Percentiles rank a stretch among this genome's conserved stretches.
These are phyloP conservation scores for Amphibolis antarctica DNA, from an alignment of 106 monocot species.

Conservation along the genomic window DNA sequence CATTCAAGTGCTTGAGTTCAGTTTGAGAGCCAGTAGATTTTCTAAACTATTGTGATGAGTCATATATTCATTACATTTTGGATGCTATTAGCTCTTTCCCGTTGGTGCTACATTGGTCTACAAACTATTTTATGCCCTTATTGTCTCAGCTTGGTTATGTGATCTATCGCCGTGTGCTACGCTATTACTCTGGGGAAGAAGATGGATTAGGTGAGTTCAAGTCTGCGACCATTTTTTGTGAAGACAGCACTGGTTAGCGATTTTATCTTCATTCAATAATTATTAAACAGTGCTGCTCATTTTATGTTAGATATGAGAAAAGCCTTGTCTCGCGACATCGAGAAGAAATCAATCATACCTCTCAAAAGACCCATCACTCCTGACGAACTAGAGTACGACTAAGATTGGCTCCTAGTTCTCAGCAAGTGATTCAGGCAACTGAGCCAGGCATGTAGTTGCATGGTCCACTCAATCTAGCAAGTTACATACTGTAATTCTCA, in stretches of 20 bases:
- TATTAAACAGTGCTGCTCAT: too few species aligned
- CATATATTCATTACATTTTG: neutral
- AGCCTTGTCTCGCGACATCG: conserved; percentile 73
- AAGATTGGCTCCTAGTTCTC: neutral
- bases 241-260: too few species aligned
- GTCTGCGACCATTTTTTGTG: neutral
- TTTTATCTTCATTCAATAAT: too few species aligned
- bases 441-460: too few species aligned
- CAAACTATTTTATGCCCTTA: neutral
- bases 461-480: too few species aligned
- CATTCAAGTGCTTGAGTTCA: too few species aligned
- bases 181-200: conserved; percentile 99
- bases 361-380: conserved; percentile 72
- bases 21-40: too few species aligned
- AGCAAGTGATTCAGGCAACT: too few species aligned
- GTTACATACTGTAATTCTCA: too few species aligned
- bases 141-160: conserved; percentile 78
- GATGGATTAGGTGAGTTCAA: conserved; percentile 69
- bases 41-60: too few species aligned
- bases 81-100: neutral
- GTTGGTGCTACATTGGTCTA: neutral
- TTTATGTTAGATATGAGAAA: conserved; percentile 77
- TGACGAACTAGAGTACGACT: conserved; percentile 95
- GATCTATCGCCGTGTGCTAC: conserved; percentile 80
- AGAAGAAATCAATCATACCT: conserved; percentile 84